Conservation (phyloP, 805 yeast species). For the Ascoidea tarda region DNA sequence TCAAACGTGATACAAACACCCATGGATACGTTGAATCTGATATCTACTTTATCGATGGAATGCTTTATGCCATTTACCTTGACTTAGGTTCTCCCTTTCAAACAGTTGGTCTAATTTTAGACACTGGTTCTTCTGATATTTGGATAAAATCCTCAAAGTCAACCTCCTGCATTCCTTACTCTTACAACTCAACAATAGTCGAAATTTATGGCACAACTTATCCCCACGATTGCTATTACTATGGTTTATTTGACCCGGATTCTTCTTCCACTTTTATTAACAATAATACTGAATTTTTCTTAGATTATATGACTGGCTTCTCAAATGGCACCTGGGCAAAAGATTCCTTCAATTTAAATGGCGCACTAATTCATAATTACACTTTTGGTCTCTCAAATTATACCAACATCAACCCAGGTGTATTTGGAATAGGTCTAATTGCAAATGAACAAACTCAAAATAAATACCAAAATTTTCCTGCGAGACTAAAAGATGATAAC, state of each 20-base stretch:
- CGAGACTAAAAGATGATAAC: conserved; percentile 23
- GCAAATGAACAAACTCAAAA: background rate
- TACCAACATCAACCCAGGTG: background rate
- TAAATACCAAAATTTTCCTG: conserved; percentile 16
- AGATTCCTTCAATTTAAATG: background rate
- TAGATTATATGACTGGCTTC: background rate
- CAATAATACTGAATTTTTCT: background rate
- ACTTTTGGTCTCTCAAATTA: background rate
- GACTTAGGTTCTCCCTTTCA: conserved; percentile 16
- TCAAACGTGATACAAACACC: background rate
- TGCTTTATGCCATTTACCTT: conserved; percentile 8
- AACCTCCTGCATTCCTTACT: conserved; percentile 14
- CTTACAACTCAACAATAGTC: background rate
- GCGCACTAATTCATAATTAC: background rate
- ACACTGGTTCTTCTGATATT: conserved; percentile 20
- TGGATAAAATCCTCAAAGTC: conserved; percentile 19
- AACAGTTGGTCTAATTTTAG: conserved; percentile 13
- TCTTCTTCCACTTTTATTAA: background rate
- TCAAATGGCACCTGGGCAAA: background rate
- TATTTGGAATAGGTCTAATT: background rate
- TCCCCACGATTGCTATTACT: background rate
- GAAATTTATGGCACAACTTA: background rate
- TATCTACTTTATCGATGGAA: background rate
- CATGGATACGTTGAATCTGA: background rate
- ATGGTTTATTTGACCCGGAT: background rate